Percentiles rank a stretch among this genome's conserved stretches.
These are phyloP conservation scores for Aegilops bicornis DNA, from an alignment of 176 grass and related monocot genomes.

Conservation along the genomic window DNA sequence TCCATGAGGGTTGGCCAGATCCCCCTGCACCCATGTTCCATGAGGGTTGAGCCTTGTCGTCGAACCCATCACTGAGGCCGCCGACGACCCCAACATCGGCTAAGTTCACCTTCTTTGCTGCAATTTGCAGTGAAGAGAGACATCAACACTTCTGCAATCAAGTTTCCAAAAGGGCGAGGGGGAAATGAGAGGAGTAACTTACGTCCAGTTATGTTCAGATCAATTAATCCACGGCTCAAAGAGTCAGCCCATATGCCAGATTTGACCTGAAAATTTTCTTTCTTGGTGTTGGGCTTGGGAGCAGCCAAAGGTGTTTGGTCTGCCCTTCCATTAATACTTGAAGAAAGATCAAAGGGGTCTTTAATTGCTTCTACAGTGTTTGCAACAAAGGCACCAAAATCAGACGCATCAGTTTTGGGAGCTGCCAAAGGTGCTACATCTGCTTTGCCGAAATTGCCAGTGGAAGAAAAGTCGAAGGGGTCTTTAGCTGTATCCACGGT, in stretches of 20 bases:
- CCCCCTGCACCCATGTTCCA: slow-evolving; percentile 26
- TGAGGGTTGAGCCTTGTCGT: slow-evolving; percentile 52
- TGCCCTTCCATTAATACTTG: slow-evolving; percentile 36
- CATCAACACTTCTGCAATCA: slow-evolving; percentile 16
- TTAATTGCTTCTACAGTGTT: slow-evolving; percentile 31
- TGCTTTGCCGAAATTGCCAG: slow-evolving; percentile 32
- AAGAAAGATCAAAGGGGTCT: slow-evolving; percentile 47
- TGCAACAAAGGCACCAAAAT: slow-evolving; percentile 61
- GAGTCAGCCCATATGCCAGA: slow-evolving; percentile 98
- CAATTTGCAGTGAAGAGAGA: slow-evolving; percentile 21
- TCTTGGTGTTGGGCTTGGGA: slow-evolving; percentile 36
- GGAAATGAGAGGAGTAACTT: slow-evolving; percentile 31
- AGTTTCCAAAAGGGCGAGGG: not conserved
- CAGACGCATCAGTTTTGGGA: slow-evolving; percentile 34
- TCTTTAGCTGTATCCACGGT: slow-evolving; percentile 35
- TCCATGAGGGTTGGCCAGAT: slow-evolving; percentile 36
- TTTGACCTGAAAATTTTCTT: slow-evolving; percentile 86
- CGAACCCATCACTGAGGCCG: slow-evolving; percentile 57
- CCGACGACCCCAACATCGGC: slow-evolving; percentile 87
- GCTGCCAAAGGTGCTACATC: slow-evolving; percentile 37
- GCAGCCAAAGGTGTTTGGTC: slow-evolving; percentile 29
- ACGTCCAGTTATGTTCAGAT: slow-evolving; percentile 95
- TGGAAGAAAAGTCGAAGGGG: slow-evolving; percentile 44
- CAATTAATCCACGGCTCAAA: slow-evolving; percentile 88
- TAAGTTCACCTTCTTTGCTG: slow-evolving; percentile 97